phyloP scores from a whole-genome alignment of 495 filamentous ascomycete genomes.

The Apodospora peruviana region DNA sequence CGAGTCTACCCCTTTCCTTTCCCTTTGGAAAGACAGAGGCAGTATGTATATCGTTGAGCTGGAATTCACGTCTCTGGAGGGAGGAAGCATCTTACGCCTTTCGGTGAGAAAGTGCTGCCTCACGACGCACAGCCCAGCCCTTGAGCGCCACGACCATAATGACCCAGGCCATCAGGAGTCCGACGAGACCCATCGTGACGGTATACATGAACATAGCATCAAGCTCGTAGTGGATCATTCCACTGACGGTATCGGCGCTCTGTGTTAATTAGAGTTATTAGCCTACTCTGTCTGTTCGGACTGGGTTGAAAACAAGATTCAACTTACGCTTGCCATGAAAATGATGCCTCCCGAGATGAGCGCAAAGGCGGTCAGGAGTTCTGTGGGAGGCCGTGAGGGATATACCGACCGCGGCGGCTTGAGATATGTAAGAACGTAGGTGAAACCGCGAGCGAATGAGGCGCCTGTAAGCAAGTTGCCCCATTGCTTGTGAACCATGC shows the following conservation, averaged over 20 bases:
- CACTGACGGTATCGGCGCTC: slow-evolving; percentile 65
- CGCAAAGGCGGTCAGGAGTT: slow-evolving; percentile 80
- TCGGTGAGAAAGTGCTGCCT: slow-evolving; percentile 23
- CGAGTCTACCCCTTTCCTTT: no score
- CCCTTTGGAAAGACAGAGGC: no score
- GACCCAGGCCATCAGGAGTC: slow-evolving; percentile 81
- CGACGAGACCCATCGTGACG: slow-evolving; percentile 76
- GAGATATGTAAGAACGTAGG: slow-evolving; percentile 75
- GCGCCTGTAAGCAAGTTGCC: slow-evolving; percentile 79
- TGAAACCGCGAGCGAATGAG: slow-evolving; percentile 69
- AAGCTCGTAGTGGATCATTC: slow-evolving; percentile 69
- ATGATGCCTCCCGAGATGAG: slow-evolving; percentile 80
- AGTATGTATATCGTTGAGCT: no score
- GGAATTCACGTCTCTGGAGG: no score
- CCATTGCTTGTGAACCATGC: slow-evolving; percentile 95
- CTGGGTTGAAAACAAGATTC: no score
- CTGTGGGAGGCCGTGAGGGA: slow-evolving; percentile 87
- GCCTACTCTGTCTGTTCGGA: not conserved
- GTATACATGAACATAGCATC: slow-evolving; percentile 93
- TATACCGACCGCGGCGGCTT: slow-evolving; percentile 77
- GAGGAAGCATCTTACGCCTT: not conserved
- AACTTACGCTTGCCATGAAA: slow-evolving; percentile 86
- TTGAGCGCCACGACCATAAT: slow-evolving; percentile 77
- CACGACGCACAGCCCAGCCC: slow-evolving; percentile 73
- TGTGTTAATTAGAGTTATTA: slow-evolving; percentile 22